Evolutionary conservation across 139 green algal species (phyloP), one percentile per base, ranked within the genome.

Genomic region (Desmodesmus armatus): DNA sequence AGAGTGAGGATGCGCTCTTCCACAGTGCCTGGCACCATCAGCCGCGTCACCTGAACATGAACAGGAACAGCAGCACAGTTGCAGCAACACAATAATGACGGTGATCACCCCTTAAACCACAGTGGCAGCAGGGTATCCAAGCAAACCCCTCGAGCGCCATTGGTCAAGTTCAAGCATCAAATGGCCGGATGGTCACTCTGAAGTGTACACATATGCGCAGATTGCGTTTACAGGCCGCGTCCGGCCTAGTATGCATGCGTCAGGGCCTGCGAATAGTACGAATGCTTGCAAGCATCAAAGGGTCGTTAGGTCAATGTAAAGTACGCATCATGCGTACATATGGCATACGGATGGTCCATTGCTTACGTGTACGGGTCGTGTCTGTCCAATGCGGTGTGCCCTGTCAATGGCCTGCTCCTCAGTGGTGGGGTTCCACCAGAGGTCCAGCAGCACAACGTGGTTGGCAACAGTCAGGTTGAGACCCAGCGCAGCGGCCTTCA

Each of bases 391-490:
- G 51, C 96, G 90, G 84, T 99, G 97, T 15, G 92, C 92, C 1
- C 97, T 78, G 90, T 99, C 96, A 31, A 99, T 98, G 82, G 97
- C 97, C 91, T 93, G 90, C 86, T 93, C 90, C 88, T 96, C 94
- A 2, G 87, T 91, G 33, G 94, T 93, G 21, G 94, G 93, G 82
- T 97, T 95, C 94, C 95, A 98, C 96, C 96, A 98, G 35, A 96
- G 86, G 83, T 98, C 93, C 82, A 97, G 85, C 33, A 99, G 88
- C 86, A 98, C 90, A 35, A 98, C 96, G 67, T 97, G 92, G 85
- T 95, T 96, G 85, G 96, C 96, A 4, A 89, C 91, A n/a, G 91
- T 92, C 51, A 99, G 91, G 89, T 99, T 99, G 7, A 99, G 85
- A 0, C 96, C 96, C 80, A 98, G 86, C 0, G 93, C 92, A 25